Conservation (phyloP, 495 filamentous ascomycete species). For the Aspergillus avenaceus region DNA sequence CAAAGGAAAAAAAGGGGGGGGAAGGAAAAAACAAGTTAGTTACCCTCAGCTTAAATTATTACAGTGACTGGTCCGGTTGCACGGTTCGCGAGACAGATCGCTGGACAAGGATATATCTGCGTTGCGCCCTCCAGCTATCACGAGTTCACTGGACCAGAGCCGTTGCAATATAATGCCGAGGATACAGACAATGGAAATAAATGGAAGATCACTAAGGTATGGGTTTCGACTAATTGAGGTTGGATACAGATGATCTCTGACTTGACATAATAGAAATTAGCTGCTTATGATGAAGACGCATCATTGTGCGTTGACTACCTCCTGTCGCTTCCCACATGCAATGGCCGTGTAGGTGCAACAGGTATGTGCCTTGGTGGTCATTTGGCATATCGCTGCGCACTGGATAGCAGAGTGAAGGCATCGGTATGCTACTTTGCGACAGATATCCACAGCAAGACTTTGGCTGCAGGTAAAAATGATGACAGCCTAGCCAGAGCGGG, state of each 20-base stretch:
- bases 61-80: constrained; percentile 88
- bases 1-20: not conserved
- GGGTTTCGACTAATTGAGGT: not conserved
- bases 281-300: constrained; percentile 87
- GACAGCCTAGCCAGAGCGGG: constrained; percentile 57
- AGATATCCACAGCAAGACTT: constrained; percentile 74
- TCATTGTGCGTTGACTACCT: constrained; percentile 69
- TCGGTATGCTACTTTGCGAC: constrained; percentile 90
- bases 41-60: not conserved
- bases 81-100: constrained; percentile 88
- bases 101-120: constrained; percentile 89
- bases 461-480: constrained; percentile 67
- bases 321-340: constrained; percentile 73
- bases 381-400: constrained; percentile 75
- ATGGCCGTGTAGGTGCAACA: constrained; percentile 77
- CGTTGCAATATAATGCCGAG: constrained; percentile 79
- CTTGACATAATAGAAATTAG: constrained; percentile 55
- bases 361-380: constrained; percentile 97
- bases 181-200: constrained; percentile 86
- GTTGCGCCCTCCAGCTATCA: constrained; percentile 89
- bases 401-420: constrained; percentile 72
- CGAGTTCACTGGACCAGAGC: constrained; percentile 83
- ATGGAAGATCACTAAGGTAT: constrained; percentile 76
- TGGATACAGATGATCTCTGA: not conserved
- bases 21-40: not conserved